Evolutionary conservation across 192 early-diverging fungal species (phyloP), one percentile per base, ranked within the genome.

Genomic region (Coemansia sp.): DNA sequence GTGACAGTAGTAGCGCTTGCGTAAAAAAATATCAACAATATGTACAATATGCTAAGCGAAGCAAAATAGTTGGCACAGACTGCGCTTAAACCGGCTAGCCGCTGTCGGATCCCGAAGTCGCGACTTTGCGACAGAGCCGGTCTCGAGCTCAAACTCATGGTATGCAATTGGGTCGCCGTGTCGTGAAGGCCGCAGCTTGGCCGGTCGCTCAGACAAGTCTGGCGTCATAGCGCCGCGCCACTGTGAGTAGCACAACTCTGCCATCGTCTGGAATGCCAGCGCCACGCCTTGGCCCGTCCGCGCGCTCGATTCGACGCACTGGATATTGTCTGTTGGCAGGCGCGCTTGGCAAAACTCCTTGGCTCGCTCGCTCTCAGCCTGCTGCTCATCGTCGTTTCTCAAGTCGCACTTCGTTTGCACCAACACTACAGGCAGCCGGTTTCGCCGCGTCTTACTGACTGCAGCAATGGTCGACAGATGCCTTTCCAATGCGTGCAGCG

Each of bases 81-180:
- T 31, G 2, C 39, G 40, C n/a, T 53, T 57, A n/a, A 67, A n/a
- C 25, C 72, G 59, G 20, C 25, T 37, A 24, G 22, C 24, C 22
- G 46, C n/a, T 20, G 64, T 41, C 9, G 24, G 36, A 42, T 43
- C 56, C 29, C 49, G 54, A 20, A 17, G 4, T 19, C 41, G 39
- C 15, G 39, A 22, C 39, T 36, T 62, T 70, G 20, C 14, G 14
- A 2, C 41, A 9, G n/a, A 56, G 12, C 11, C 22, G 39, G 31
- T 69, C 59, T 69, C 76, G 1, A 78, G 45, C 7, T 78, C 76
- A 47, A 78, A 69, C 11, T 32, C 35, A 20, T 65, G 59, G 53
- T 76, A 73, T 17, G 59, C 32, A 22, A 81, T 81, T 6, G 79
- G 79, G 67, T 81, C 79, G 45, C 79, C 79, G 25, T 81, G 79